A percentile compares a stretch with the other conserved stretches of the same genome.
Conservation (phyloP, 2,329 filamentous ascomycete genomes). For the Tolypocladium amazonense region DNA sequence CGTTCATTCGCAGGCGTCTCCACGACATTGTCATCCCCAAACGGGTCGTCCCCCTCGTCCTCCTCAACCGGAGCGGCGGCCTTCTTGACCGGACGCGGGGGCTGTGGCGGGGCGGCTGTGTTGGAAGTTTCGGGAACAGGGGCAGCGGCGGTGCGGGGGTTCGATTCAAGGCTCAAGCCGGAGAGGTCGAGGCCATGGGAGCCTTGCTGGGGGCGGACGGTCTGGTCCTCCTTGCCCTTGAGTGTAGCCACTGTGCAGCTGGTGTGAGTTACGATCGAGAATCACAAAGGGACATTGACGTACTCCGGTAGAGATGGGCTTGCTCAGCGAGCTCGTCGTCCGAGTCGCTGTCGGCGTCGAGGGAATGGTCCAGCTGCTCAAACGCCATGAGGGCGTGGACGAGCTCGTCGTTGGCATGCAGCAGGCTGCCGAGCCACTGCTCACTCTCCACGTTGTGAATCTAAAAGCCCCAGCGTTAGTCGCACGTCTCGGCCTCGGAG, state of each 20-base stretch:
- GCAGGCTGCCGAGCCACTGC: slow-evolving; percentile 80
- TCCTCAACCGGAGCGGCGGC: slow-evolving; percentile 26
- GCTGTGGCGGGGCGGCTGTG: not conserved
- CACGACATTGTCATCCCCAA: slow-evolving; percentile 71
- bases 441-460: slow-evolving; percentile 88
- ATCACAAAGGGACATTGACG: slow-evolving; percentile 8
- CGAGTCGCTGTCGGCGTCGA: slow-evolving; percentile 64
- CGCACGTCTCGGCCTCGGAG: not conserved
- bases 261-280: slow-evolving; percentile 6
- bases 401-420: slow-evolving; percentile 94
- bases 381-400: slow-evolving; percentile 88
- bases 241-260: slow-evolving; percentile 36
- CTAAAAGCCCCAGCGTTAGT: slow-evolving; percentile 20
- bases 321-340: slow-evolving; percentile 59
- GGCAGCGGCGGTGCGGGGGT: slow-evolving; percentile 29
- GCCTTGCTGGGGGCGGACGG: slow-evolving; percentile 25
- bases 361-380: slow-evolving; percentile 82
- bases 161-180: slow-evolving; percentile 28
- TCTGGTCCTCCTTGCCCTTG: slow-evolving; percentile 37
- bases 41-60: slow-evolving; percentile 63
- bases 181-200: slow-evolving; percentile 32
- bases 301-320: slow-evolving; percentile 53
- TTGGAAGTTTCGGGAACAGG: slow-evolving; percentile 17
- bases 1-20: slow-evolving; percentile 20
- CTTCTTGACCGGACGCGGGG: not conserved